Evolutionary conservation across 139 green algal genomes (phyloP).

Genomic region (Chlorella sorokiniana): DNA sequence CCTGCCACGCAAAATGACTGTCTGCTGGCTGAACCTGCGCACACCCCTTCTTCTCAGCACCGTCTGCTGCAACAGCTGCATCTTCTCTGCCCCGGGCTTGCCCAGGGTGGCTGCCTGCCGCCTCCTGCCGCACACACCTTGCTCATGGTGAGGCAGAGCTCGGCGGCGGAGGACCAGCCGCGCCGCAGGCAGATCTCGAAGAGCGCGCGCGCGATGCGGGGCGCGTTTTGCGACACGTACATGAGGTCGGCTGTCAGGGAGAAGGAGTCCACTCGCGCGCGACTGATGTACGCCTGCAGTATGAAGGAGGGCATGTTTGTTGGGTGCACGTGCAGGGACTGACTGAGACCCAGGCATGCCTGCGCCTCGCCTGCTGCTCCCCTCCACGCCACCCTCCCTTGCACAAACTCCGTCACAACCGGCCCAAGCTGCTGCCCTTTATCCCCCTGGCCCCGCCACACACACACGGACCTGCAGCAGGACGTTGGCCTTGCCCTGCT

Average conservation of each 20-base stretch:
- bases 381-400: no score
- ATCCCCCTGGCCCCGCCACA: neutral
- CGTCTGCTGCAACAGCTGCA: no score
- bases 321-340: neutral
- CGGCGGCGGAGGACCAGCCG: constrained; percentile 72
- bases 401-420: no score
- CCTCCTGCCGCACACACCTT: constrained; percentile 55
- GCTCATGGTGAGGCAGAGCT: constrained; percentile 63
- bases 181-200: constrained; percentile 92
- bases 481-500: constrained; percentile 90
- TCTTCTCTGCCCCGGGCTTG: no score
- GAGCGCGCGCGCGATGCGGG: constrained; percentile 88
- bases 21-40: no score
- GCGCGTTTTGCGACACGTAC: constrained; percentile 89
- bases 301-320: neutral
- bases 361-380: no score
- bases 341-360: no score
- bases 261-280: constrained; percentile 85
- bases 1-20: no score
- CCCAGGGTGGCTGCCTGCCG: no score
- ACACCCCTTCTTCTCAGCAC: no score
- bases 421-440: no score
- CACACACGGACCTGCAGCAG: constrained; percentile 74
- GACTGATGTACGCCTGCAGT: constrained; percentile 83
- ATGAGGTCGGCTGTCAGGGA: constrained; percentile 91